Evolutionary conservation across 2,329 filamentous ascomycete species (phyloP).

Genomic region (Davidsoniella australis): DNA sequence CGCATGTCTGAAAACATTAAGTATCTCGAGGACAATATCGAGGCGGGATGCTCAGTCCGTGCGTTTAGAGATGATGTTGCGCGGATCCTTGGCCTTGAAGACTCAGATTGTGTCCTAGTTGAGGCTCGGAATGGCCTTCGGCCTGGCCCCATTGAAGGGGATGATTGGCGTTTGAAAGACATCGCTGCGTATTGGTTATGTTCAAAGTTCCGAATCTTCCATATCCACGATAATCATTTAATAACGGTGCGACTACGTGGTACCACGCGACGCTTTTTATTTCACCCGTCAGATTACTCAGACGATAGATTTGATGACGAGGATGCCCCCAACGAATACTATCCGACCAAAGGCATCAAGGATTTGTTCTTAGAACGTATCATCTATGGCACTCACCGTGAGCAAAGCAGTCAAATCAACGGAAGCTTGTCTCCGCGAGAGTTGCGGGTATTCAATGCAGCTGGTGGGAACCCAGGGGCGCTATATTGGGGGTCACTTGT

Average conservation of each 20-base stretch:
- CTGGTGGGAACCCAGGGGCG: not conserved
- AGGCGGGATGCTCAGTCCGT: slow-evolving; percentile 1
- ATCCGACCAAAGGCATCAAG: not conserved
- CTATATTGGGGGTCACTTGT: slow-evolving; percentile 10
- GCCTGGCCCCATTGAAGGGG: slow-evolving; percentile 8
- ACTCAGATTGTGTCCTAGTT: slow-evolving; percentile 7
- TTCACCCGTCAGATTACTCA: slow-evolving; percentile 8
- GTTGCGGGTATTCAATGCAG: not conserved
- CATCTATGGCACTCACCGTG: not conserved
- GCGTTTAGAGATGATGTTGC: slow-evolving; percentile 5
- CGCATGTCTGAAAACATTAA: not conserved
- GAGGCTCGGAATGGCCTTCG: slow-evolving; percentile 11
- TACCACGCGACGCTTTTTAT: slow-evolving; percentile 6
- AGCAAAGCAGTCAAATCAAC: not conserved
- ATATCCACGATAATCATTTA: not conserved
- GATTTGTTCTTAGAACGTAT: not conserved
- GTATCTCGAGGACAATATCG: slow-evolving; percentile 1
- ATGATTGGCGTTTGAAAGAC: slow-evolving; percentile 9
- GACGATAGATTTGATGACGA: slow-evolving; percentile 7
- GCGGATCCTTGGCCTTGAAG: slow-evolving; percentile 3
- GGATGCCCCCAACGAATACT: not conserved
- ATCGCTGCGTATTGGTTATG: slow-evolving; percentile 9
- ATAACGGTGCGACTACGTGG: slow-evolving; percentile 2
- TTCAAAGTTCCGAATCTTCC: slow-evolving; percentile 8
- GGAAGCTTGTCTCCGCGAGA: not conserved